phyloP scores from a whole-genome alignment of 2,329 filamentous ascomycete species.

The Meredithiella fracta region DNA sequence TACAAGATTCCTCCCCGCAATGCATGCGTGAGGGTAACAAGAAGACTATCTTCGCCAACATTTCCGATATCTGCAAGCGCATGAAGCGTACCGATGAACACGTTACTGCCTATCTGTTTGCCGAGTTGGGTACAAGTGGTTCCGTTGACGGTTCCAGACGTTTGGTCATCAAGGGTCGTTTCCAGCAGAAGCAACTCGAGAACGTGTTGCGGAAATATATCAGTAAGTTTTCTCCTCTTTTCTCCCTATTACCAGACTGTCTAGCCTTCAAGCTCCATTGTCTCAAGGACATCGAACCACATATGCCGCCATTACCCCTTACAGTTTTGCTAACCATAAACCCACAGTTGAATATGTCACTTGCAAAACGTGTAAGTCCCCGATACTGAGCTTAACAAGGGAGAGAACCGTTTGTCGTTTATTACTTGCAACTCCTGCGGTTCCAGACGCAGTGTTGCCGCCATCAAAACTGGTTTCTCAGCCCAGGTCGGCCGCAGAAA shows the following conservation, averaged over 20 bases:
- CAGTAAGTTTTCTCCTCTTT: constrained; percentile 39
- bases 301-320: too few species aligned
- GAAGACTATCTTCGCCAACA: constrained; percentile 99
- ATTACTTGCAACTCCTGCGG: constrained; percentile 82
- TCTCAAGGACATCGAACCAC: neutral
- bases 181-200: constrained; percentile 99
- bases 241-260: too few species aligned
- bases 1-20: constrained; percentile 99
- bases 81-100: constrained; percentile 99
- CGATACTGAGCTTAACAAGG: constrained; percentile 93
- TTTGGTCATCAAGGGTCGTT: constrained; percentile 96
- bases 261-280: neutral
- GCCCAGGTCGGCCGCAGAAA: constrained; percentile 97
- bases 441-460: constrained; percentile 73
- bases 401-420: constrained; percentile 97
- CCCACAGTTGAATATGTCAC: constrained; percentile 78
- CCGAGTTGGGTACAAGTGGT: constrained; percentile 92
- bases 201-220: constrained; percentile 93
- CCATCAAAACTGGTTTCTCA: constrained; percentile 99
- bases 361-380: constrained; percentile 93
- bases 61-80: constrained; percentile 94
- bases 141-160: constrained; percentile 85
- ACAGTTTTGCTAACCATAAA: neutral
- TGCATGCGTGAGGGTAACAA: constrained; percentile 99
- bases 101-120: constrained; percentile 91